These are phyloP conservation scores for Mrakia hoshinonis DNA, from an alignment of 768 basidiomycete genomes.

Conservation along the genomic window DNA sequence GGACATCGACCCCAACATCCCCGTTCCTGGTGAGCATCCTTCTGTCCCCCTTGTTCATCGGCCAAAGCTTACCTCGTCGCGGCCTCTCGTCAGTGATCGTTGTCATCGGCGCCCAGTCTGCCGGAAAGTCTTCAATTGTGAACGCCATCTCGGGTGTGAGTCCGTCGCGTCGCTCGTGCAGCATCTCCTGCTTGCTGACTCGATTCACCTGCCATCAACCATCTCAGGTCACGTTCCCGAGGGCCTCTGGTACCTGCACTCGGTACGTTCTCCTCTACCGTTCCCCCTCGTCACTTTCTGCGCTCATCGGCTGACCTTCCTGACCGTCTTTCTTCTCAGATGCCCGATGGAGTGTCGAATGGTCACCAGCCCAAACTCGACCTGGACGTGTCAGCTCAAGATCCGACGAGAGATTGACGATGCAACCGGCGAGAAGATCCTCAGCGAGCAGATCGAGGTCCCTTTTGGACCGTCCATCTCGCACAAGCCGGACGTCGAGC, in stretches of 20 bases:
- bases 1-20: background rate
- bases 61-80: background rate
- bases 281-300: too few relatives aligned
- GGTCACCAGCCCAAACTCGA: background rate
- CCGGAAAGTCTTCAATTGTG: background rate
- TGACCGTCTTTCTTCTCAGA: background rate
- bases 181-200: background rate
- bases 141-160: background rate
- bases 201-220: background rate
- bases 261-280: too few relatives aligned
- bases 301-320: background rate
- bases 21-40: background rate
- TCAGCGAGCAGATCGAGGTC: background rate
- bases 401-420: background rate
- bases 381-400: background rate
- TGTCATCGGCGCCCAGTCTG: background rate
- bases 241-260: background rate
- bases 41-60: background rate
- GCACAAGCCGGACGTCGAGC: background rate
- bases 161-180: background rate
- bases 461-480: background rate
- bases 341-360: conserved; percentile 1
- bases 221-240: background rate
- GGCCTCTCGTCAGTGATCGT: background rate
- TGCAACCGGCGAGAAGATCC: background rate